Evolutionary conservation across 352 stramenopile species (phyloP), one percentile per base, ranked within the genome.

Genomic region (Stephanocyclus meneghinianus): DNA sequence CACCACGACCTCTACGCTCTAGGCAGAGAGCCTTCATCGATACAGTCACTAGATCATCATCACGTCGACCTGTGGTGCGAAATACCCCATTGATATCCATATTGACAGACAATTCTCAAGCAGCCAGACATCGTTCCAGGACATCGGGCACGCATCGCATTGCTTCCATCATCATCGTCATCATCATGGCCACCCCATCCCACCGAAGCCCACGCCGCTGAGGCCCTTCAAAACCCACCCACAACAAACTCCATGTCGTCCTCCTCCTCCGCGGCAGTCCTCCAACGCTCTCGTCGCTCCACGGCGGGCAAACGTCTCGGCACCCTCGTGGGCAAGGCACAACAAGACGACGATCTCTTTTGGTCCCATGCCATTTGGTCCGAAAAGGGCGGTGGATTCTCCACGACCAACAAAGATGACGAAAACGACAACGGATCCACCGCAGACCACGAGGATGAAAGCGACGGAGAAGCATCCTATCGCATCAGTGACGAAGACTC

Each of bases 311-410:
- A 87, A 47, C 87, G 89, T n/a, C 91, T 94, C 81, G 76, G 71
- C n/a, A 70, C 56, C 1, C 73, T 94, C 16, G 80, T 90, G 0
- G 87, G 86, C 30, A 81, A 92, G 70, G 87, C 86, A 15, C 60
- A 79, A 48, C 84, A 94, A 48, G 84, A 92, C 47, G 89, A 94
- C 73, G 87, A 91, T 16, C 66, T 76, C 0, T 94, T 94, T 80
- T 94, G 89, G 89, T 81, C 73, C 45, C 87, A 94, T 70, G 79
- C 86, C 40, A 91, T 90, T 42, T 94, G 89, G 89, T 75, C 68
- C 0, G 89, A 94, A 64, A 74, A 30, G 2, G 74, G 76, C 18
- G 80, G 80, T 51, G 78, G 78, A 42, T 86, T 82, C 32, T 48
- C 73, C n/a, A 40, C 21, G 44, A 47, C 62, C 2, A 77, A 87